Percentiles rank a stretch among this genome's conserved stretches.
Evolutionary conservation across 768 basidiomycete species (phyloP).

Genomic region (Leucocoprinus birnbaumii): DNA sequence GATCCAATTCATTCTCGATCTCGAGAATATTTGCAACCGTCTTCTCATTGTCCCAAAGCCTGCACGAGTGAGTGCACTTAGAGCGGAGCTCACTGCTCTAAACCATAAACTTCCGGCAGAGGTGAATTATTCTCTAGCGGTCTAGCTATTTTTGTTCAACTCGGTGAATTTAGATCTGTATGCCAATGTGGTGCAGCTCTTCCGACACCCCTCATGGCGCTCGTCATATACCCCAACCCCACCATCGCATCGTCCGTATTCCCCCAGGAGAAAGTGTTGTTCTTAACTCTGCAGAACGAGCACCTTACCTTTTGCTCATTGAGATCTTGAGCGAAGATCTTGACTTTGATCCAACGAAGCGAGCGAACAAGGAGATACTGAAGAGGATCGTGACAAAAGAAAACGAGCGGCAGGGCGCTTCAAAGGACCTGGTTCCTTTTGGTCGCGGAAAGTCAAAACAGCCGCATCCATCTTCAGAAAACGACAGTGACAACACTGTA

Average conservation of each 20-base stretch:
- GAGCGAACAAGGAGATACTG: slow-evolving; percentile 83
- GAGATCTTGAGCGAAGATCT: slow-evolving; percentile 90
- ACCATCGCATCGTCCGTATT: slow-evolving; percentile 95
- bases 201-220: slow-evolving; percentile 49
- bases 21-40: slow-evolving; percentile 92
- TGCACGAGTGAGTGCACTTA: slow-evolving; percentile 91
- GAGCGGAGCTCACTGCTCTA: slow-evolving; percentile 91
- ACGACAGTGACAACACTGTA: slow-evolving; percentile 22
- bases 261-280: slow-evolving; percentile 98
- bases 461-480: slow-evolving; percentile 20
- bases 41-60: slow-evolving; percentile 90
- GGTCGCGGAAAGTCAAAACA: slow-evolving; percentile 20
- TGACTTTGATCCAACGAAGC: slow-evolving; percentile 84
- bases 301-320: slow-evolving; percentile 88
- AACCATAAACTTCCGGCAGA: slow-evolving; percentile 97
- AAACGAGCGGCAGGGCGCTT: slow-evolving; percentile 53
- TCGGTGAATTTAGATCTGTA: slow-evolving; percentile 57
- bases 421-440: slow-evolving; percentile 52
- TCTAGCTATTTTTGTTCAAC: slow-evolving; percentile 8
- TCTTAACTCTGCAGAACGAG: slow-evolving; percentile 94
- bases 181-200: slow-evolving; percentile 85
- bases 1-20: slow-evolving; percentile 82
- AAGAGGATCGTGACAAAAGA: slow-evolving; percentile 74
- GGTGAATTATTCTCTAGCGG: slow-evolving; percentile 37
- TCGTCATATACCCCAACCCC: slow-evolving; percentile 51